Percentiles rank a stretch among this genome's conserved stretches.
phyloP scores from a whole-genome alignment of 805 yeast species.

The Kodamaea nitidulidarum region DNA sequence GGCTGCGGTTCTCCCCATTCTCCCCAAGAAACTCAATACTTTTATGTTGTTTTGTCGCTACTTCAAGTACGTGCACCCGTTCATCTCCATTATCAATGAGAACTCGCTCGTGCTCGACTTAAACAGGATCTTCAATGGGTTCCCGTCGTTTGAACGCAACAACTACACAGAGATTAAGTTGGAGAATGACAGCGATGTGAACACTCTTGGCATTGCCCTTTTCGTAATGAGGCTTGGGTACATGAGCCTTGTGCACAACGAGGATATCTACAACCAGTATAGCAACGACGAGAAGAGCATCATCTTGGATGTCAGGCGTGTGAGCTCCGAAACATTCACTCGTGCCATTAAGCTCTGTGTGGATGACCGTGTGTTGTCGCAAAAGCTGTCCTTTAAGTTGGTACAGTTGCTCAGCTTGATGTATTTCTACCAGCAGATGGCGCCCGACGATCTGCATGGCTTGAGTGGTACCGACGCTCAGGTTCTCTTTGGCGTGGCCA shows the following conservation, averaged over 20 bases:
- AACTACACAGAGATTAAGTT: slow-evolving; percentile 20
- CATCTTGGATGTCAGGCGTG: slow-evolving; percentile 27
- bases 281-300: slow-evolving; percentile 24
- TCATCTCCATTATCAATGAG: slow-evolving; percentile 35
- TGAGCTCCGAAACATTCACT: slow-evolving; percentile 26
- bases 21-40: slow-evolving; percentile 27
- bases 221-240: slow-evolving; percentile 33
- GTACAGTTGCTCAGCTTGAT: slow-evolving; percentile 33
- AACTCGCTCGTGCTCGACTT: slow-evolving; percentile 23
- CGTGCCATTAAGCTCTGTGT: slow-evolving; percentile 32
- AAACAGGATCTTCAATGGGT: slow-evolving; percentile 19
- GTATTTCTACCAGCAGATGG: slow-evolving; percentile 32
- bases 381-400: slow-evolving; percentile 31
- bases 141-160: slow-evolving; percentile 14
- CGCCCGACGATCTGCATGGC: slow-evolving; percentile 42
- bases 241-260: slow-evolving; percentile 36
- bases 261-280: slow-evolving; percentile 23
- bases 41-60: slow-evolving; percentile 28
- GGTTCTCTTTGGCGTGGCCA: slow-evolving; percentile 32
- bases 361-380: slow-evolving; percentile 26
- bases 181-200: slow-evolving; percentile 29
- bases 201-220: slow-evolving; percentile 26
- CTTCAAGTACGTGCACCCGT: slow-evolving; percentile 38
- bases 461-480: slow-evolving; percentile 38
- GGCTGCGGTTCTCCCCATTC: slow-evolving; percentile 23